Conservation (phyloP, 2,329 filamentous ascomycete species). For the Colletotrichum endophyticum region DNA sequence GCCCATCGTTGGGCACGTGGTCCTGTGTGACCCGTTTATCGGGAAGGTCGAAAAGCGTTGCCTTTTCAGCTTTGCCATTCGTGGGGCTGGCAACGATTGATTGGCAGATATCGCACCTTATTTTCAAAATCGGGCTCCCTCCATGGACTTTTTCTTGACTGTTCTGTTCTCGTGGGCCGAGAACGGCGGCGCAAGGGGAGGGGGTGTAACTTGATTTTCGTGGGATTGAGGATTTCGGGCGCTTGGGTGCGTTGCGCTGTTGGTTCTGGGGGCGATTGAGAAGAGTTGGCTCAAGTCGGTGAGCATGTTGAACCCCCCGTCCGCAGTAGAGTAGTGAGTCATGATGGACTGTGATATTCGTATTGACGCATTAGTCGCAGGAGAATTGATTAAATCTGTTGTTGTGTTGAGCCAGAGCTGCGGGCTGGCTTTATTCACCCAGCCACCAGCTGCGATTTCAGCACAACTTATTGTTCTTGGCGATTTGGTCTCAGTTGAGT, state of each 20-base stretch:
- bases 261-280: not conserved
- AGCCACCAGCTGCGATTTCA: not conserved
- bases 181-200: not conserved
- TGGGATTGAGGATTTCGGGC: not conserved
- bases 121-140: not conserved
- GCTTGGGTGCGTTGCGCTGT: not conserved
- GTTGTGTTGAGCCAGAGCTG: not conserved
- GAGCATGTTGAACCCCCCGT: not conserved
- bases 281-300: constrained; percentile 4
- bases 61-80: not conserved
- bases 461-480: not conserved
- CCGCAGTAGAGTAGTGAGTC: not conserved
- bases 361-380: not conserved
- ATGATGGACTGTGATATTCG: not conserved
- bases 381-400: not conserved
- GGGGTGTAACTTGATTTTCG: not conserved
- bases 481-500: not conserved
- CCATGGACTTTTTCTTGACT: not conserved
- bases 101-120: not conserved
- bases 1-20: constrained; percentile 9
- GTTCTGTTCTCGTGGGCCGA: not conserved
- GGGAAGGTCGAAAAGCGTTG: not conserved
- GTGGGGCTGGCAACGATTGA: not conserved
- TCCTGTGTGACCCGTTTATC: not conserved
- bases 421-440: not conserved